Evolutionary conservation across 1,284 basidiomycete species (phyloP), one percentile per base, ranked within the genome.

Genomic region (Ustilago curta): DNA sequence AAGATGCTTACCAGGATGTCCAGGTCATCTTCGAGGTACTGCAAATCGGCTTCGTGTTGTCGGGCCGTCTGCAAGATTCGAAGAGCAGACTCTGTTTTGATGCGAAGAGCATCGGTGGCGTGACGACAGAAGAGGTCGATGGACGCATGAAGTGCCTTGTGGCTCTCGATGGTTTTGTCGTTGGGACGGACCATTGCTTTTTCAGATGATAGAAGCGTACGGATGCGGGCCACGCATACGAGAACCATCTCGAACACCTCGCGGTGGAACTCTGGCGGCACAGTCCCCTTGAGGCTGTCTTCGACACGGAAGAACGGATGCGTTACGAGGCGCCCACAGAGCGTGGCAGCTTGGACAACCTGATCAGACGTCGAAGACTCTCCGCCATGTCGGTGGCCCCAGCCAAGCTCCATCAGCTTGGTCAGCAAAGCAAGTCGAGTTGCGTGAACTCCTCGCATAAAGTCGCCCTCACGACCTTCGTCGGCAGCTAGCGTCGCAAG

Each of bases 381-480:
- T n/a, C 25, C 52, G 54, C 16, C 77, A 19, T 35, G 11, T 89
- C 85, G 78, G 91, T 90, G 2, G 85, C 79, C 90, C 14, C 88
- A 85, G 0, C 88, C 88, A 0, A 91, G 88, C 78, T 96, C 92
- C 35, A 95, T 87, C 53, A 95, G 84, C 0, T 90, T 89, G 16
- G 93, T 88, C 2, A 97, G 86, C 7, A 96, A 87, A 7, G 89
- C 89, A 8, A 97, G 86, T 35, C 93, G 88, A 25, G 91, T 90
- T 1, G 90, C 88, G 78, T 97, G 93, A 29, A 95, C 90, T 1
- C 89, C 89, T 0, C 91, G 88, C 90, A 95, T 93, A 88, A 95
- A 91, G 70, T 94, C 91, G 1, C 94, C 94, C 6, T 87, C 88
- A 23, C 93, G 88, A 48, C 87, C 88, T 85, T 95, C 94, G 18